A percentile compares a stretch with the other conserved stretches of the same genome.
Conservation (phyloP, 352 stramenopile species). For the Phytophthora podocarpi region DNA sequence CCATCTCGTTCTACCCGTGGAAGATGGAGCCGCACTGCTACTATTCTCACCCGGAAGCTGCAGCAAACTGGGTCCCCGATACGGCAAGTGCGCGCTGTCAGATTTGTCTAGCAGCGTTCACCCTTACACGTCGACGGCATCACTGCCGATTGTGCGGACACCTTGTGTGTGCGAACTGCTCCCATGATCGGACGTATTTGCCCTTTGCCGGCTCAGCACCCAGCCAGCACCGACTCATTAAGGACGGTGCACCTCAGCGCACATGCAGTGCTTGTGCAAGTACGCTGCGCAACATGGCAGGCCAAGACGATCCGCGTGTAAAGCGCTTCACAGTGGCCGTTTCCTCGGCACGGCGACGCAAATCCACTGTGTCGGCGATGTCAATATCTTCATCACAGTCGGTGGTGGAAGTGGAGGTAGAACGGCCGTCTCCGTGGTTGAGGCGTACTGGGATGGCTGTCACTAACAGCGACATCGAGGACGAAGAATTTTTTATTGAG, state of each 20-base stretch:
- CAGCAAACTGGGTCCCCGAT: conserved; percentile 76
- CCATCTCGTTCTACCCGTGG: conserved; percentile 80
- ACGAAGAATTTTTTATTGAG: conserved; percentile 35
- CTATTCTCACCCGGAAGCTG: conserved; percentile 71
- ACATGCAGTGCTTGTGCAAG: conserved; percentile 72
- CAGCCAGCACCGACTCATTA: conserved; percentile 71
- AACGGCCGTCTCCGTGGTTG: conserved; percentile 40
- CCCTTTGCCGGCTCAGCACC: conserved; percentile 50
- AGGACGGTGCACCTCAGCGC: conserved; percentile 70
- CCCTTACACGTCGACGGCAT: conserved; percentile 74
- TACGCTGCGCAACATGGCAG: conserved; percentile 66
- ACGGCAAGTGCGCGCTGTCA: conserved; percentile 67
- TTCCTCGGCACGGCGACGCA: conserved; percentile 8
- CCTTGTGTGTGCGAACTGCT: conserved; percentile 76
- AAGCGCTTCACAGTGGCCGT: conserved; percentile 55
- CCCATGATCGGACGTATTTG: conserved; percentile 67
- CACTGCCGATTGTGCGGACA: conserved; percentile 84
- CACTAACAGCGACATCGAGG: conserved; percentile 29
- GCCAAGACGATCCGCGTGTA: conserved; percentile 60
- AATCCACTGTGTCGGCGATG: conserved; percentile 11
- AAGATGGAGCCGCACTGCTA: conserved; percentile 72
- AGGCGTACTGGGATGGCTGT: conserved; percentile 25
- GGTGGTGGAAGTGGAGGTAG: conserved; percentile 35
- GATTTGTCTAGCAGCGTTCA: conserved; percentile 62
- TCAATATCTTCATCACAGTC: conserved; percentile 9